A percentile compares a stretch with the other conserved stretches of the same genome.
Evolutionary conservation across 768 basidiomycete genomes (phyloP).

Genomic region (Sarcodon aspratus): DNA sequence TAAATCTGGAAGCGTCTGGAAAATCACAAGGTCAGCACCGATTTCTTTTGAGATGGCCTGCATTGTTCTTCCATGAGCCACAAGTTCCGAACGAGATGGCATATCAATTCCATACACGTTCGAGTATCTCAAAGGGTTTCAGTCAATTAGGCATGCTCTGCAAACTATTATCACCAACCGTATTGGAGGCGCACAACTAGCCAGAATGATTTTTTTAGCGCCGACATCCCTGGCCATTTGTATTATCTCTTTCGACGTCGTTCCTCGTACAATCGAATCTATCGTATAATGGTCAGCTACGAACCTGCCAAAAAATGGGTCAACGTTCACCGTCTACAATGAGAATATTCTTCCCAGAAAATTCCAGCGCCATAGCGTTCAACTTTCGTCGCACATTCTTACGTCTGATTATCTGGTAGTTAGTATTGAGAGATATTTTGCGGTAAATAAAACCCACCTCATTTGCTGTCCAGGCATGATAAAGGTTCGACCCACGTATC

Average conservation of each 20-base stretch:
- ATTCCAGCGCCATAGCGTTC: slow-evolving; percentile 98
- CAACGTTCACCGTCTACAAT: slow-evolving; percentile 77
- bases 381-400: slow-evolving; percentile 94
- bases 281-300: slow-evolving; percentile 1
- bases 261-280: slow-evolving; percentile 99
- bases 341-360: slow-evolving; percentile 82
- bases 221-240: slow-evolving; percentile 99
- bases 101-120: slow-evolving; percentile 99
- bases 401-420: slow-evolving; percentile 31
- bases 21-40: slow-evolving; percentile 93
- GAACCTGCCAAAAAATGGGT: not conserved
- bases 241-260: slow-evolving; percentile 96
- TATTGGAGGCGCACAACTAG: slow-evolving; percentile 95
- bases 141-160: too few species aligned
- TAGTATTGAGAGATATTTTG: not conserved
- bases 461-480: slow-evolving; percentile 99
- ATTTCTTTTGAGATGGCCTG: slow-evolving; percentile 69
- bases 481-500: slow-evolving; percentile 96
- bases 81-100: slow-evolving; percentile 91
- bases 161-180: slow-evolving; percentile 32
- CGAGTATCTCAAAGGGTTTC: slow-evolving; percentile 40
- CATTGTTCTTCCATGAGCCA: slow-evolving; percentile 68
- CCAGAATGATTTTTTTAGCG: slow-evolving; percentile 90
- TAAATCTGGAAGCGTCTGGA: slow-evolving; percentile 86
- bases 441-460: slow-evolving; percentile 36